phyloP scores from a whole-genome alignment of 805 yeast genomes.

The Candida germanica region DNA sequence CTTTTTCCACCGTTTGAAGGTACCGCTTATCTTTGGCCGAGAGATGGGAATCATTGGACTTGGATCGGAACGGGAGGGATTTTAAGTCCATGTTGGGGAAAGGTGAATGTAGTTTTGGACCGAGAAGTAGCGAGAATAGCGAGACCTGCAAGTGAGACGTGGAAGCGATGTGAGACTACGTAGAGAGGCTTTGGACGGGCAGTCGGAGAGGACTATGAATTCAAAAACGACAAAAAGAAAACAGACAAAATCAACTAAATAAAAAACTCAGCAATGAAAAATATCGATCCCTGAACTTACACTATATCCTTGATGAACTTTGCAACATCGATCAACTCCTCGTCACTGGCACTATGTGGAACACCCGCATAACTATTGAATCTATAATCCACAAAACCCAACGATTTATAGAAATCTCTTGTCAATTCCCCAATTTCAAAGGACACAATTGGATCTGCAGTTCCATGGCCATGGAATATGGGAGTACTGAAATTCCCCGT shows the following conservation, averaged over 20 bases:
- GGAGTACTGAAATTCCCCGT: conserved; percentile 62
- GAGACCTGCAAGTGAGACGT: too few species aligned
- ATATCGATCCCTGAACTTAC: not conserved
- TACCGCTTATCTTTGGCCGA: conserved; percentile 15
- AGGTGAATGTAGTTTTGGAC: too few species aligned
- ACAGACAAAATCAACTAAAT: too few species aligned
- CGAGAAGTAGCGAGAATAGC: too few species aligned
- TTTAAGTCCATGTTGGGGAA: too few species aligned
- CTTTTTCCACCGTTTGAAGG: conserved; percentile 12
- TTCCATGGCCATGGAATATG: conserved; percentile 87
- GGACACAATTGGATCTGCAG: conserved; percentile 63
- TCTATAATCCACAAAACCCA: conserved; percentile 38
- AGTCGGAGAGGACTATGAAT: too few species aligned
- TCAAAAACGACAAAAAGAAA: too few species aligned
- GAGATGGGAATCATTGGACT: conserved; percentile 1
- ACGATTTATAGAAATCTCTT: conserved; percentile 41
- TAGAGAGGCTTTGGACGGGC: too few species aligned
- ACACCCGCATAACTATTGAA: conserved; percentile 61
- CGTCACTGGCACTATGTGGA: conserved; percentile 64
- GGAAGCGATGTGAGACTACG: too few species aligned
- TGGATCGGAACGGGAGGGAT: conserved; percentile 9
- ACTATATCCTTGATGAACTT: conserved; percentile 23
- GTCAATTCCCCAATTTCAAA: conserved; percentile 38
- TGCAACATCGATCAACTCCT: conserved; percentile 58
- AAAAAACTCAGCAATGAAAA: too few species aligned